phyloP scores from a whole-genome alignment of 495 filamentous ascomycete species.

The Lepidopterella palustris region DNA sequence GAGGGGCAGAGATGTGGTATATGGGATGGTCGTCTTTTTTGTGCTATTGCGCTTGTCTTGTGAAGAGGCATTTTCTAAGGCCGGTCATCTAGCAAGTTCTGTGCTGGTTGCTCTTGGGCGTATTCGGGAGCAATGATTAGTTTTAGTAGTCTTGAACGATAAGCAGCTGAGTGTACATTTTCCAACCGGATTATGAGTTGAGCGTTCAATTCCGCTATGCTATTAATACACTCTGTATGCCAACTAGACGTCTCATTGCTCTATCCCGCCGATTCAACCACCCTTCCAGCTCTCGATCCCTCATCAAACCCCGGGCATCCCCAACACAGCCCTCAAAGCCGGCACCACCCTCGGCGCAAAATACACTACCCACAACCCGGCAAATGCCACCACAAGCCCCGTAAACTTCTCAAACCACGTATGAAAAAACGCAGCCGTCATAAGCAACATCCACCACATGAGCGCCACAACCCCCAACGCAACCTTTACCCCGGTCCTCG shows the following conservation, averaged over 20 bases:
- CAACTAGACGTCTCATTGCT: background rate
- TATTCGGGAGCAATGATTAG: background rate
- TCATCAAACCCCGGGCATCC: conserved; percentile 60
- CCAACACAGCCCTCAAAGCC: conserved; percentile 57
- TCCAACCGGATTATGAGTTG: background rate
- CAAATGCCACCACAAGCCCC: conserved; percentile 62
- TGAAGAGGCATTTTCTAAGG: background rate
- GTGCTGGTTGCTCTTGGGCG: background rate
- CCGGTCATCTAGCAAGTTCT: background rate
- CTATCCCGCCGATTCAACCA: too few species aligned
- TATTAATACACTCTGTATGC: background rate
- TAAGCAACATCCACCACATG: conserved; percentile 90
- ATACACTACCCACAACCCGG: conserved; percentile 65
- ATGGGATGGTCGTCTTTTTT: background rate
- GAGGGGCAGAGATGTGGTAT: background rate
- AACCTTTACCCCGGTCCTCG: conserved; percentile 42
- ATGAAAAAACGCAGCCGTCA: conserved; percentile 97
- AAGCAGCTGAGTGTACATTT: background rate
- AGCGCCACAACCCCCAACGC: conserved; percentile 51
- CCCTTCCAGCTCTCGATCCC: too few species aligned
- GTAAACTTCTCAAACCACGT: conserved; percentile 97
- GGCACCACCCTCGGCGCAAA: conserved; percentile 64
- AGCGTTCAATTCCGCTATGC: background rate
- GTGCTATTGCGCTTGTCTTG: background rate
- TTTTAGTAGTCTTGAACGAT: background rate